phyloP scores from a whole-genome alignment of 2,329 filamentous ascomycete species.

The Fusarium nematophilum region DNA sequence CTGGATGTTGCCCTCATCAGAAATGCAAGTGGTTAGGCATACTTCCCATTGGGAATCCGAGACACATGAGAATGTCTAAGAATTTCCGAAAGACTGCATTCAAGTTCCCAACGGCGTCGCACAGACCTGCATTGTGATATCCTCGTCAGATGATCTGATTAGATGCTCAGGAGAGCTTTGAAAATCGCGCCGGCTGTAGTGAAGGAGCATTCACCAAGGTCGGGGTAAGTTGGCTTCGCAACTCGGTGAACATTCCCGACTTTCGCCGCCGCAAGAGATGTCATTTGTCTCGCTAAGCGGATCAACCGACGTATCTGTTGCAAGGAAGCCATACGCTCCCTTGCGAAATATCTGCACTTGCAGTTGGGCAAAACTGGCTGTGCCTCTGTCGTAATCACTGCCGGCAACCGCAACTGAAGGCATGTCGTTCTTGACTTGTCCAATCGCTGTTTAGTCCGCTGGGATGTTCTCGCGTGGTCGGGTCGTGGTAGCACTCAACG shows the following conservation, averaged over 20 bases:
- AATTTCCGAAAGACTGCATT: constrained; percentile 29
- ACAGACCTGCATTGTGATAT: constrained; percentile 34
- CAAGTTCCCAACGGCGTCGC: constrained; percentile 25
- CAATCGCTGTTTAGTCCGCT: constrained; percentile 11
- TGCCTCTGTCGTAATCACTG: neutral
- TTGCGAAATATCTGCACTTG: constrained; percentile 3
- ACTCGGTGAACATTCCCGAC: neutral
- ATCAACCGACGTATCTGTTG: no score
- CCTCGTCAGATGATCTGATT: constrained; percentile 30
- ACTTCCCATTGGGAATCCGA: no score
- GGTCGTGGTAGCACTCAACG: constrained; percentile 1
- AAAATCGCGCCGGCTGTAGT: constrained; percentile 14
- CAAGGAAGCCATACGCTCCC: neutral
- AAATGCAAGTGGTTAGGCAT: no score
- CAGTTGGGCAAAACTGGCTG: neutral
- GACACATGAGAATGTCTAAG: constrained; percentile 24
- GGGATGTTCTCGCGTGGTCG: constrained; percentile 11
- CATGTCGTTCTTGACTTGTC: neutral
- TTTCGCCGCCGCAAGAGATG: neutral
- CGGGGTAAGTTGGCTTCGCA: neutral
- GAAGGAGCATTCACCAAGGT: neutral
- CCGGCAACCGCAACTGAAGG: neutral
- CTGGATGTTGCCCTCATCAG: neutral
- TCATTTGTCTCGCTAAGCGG: neutral
- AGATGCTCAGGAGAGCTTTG: constrained; percentile 13